A percentile compares a stretch with the other conserved stretches of the same genome.
Conservation (phyloP, 1,284 basidiomycete genomes). For the Athelia sp. region DNA sequence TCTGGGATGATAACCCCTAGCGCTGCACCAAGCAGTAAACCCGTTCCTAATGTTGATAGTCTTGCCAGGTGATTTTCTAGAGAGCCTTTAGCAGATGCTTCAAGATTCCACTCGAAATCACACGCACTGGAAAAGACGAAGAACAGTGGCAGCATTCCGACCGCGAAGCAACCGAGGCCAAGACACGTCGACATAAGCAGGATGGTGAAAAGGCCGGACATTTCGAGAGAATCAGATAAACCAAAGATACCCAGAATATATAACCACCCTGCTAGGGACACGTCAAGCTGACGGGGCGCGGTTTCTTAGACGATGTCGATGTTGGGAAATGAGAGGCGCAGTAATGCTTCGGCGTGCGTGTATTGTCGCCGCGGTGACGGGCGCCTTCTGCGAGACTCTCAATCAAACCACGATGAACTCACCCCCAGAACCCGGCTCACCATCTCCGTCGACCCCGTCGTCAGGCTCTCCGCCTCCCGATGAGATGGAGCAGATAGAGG, state of each 20-base stretch:
- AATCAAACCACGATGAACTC: constrained; percentile 30
- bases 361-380: too few species aligned
- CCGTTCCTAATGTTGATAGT: constrained; percentile 71
- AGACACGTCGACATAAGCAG: constrained; percentile 65
- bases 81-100: constrained; percentile 10
- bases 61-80: constrained; percentile 54
- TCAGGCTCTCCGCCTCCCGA: constrained; percentile 35
- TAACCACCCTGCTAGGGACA: too few species aligned
- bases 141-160: constrained; percentile 72
- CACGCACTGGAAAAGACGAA: constrained; percentile 72
- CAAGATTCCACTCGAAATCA: neutral
- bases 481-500: constrained; percentile 15
- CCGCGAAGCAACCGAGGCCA: constrained; percentile 65
- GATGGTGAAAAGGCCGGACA: constrained; percentile 19
- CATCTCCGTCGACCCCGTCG: constrained; percentile 31
- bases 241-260: too few species aligned
- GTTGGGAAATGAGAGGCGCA: too few species aligned
- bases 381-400: too few species aligned
- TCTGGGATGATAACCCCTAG: constrained; percentile 91
- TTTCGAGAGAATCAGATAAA: neutral
- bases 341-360: too few species aligned
- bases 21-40: constrained; percentile 85
- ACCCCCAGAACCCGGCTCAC: constrained; percentile 31
- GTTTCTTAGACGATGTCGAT: too few species aligned
- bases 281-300: too few species aligned